Base-by-base conservation (phyloP, 768 basidiomycete genomes). In the Strobilomyces echinocephalus region DNA sequence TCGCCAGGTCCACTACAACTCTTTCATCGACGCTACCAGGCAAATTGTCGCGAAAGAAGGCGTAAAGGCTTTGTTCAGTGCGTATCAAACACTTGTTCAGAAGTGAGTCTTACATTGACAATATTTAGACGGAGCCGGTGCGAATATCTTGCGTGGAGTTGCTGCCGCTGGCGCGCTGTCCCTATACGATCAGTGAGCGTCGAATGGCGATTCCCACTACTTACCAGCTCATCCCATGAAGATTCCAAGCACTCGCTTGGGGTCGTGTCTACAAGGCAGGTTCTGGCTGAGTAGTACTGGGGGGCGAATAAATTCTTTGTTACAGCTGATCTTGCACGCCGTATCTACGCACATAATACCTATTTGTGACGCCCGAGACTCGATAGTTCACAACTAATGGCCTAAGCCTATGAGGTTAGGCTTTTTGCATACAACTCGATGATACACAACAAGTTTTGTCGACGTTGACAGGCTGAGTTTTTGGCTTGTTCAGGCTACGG, bases 261-360 rank as follows among this genome's bases (percentile, higher is more conserved):
- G 80, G 80, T 57, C 79, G 76, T 63, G 81, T 80, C 61, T 82
- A 82, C 72, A 73, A 75, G 35, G 76, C 76, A 55, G 76, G 77
- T 24, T 68, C 65, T 41, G 56, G 60, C 21, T 68, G 41, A 61
- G 40, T 3, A 41, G 15, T 4, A 24, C 24, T 24, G 24, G 24
- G 24, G 24, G 24, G 4, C 4, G 24, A 24, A 52, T 26, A 24
- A 35, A 10, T 4, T 35, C 48, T 42, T 30, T 24, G 16, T 43
- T 11, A 4, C 7, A 15, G 2, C 28, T 20, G 33, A 16, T 33
- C 24, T 38, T 8, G 38, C 31, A 28, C 26, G 20, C 24, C 11
- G 8, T 38, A 12, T 5, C n/a, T 41, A 24, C 35, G 8, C 14
- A 14, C 30, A 9, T 24, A 42, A 20, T 41, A 28, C 24, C 5